Base-by-base conservation (phyloP, 805 yeast genomes). In the Pachysolen tannophilus region DNA sequence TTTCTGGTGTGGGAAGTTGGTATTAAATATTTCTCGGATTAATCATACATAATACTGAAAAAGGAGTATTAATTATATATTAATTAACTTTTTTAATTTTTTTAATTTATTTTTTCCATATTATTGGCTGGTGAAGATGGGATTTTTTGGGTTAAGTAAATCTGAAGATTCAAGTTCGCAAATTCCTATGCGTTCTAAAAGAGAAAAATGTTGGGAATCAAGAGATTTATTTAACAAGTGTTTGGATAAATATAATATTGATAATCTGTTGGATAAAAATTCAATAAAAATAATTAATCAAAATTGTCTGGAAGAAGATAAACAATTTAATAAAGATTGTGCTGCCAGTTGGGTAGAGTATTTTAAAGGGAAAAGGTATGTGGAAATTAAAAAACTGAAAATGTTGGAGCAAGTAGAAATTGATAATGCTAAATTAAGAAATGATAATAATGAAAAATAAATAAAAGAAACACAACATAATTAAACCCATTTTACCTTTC, bases 161-260 rank as follows among this genome's bases (percentile, higher is more conserved):
- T n/a, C n/a, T n/a, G n/a, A n/a, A n/a, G n/a, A n/a, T n/a, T n/a
- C n/a, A n/a, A n/a, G n/a, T n/a, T n/a, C n/a, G n/a, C n/a, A 60
- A 24, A 58, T 66, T 38, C 67, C 68, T 24, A 74, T 75, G 51
- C 75, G 88, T 48, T 60, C 73, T 19, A 74, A 78, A 45, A 72
- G 97, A 44, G 69, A 75, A 50, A 63, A 66, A 40, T 90, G 98
- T 62, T 92, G 97, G 97, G 90, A 79, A 33, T 67, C 90, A 6
- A 72, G 98, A 40, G 98, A 90, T 50, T 47, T 48, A 27, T 87
- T 72, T 52, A 85, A 85, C 48, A 67, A 59, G 7, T 90, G 98
- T 55, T 65, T 90, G 32, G 84, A 82, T 45, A 64, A 60, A 32
- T 69, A 81, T 48, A 60, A 71, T 13, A 78, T 90, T 35, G 74